Evolutionary conservation across 129 eudicot species (phyloP), one percentile per base, ranked within the genome.

Genomic region (Escallonia herrerae): DNA sequence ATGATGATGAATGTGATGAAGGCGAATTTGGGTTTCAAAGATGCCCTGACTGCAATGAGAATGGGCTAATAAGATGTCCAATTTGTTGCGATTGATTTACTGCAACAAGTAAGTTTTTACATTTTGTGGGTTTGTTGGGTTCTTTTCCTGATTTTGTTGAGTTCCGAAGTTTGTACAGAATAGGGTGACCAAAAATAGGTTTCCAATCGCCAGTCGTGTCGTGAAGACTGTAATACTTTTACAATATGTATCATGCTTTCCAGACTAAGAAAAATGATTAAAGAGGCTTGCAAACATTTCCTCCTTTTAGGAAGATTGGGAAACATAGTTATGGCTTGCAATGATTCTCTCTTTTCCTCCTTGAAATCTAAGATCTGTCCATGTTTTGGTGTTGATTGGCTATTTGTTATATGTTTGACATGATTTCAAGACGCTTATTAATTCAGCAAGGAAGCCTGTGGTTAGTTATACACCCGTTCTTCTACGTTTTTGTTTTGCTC

Each of bases 11-110:
- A 42, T 44, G 51, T 6, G 84, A 79, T 48, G 95, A 91, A 60
- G 69, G 38, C 62, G 95, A 85, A 58, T 83, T 33, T 61, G 96
- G 96, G 57, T 93, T 93, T 65, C 96, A 89, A 53, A 74, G 95
- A 65, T 93, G 99, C 61, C 96, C 95, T 0, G 86, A 93, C 76
- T 93, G 99, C 78, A 93, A 93, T 60, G 99, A 93, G 58, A 93
- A 93, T 55, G 99, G 99, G 22, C 95, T 93, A 15, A 58, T 80
- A 6, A 75, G 93, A 22, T 93, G 99, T 76, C 93, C 87, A 57
- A 64, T 88, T 56, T 93, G 99, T 79, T 89, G 95, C 59, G 73
- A 83, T 68, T 87, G 62, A 82, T 47, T 67, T 53, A 68, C 40
- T 52, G 8, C 48, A 42, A 56, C 40, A 49, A 53, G 51, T 37